Conservation (phyloP, 192 early-diverging fungal species). For the Entomortierella parvispora region DNA sequence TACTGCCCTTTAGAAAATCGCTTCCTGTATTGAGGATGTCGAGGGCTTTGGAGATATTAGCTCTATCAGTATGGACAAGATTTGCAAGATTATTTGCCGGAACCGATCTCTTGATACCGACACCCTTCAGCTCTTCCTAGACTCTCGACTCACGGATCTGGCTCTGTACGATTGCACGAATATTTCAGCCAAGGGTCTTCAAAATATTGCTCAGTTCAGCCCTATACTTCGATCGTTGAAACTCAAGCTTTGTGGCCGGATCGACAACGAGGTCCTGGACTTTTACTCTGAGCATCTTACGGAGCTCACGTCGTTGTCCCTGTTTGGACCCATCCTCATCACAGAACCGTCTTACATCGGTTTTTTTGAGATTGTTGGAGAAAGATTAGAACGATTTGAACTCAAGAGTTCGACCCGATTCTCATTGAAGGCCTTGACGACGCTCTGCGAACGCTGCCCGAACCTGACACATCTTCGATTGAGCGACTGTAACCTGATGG, state of each 20-base stretch:
- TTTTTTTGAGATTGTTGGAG: slow-evolving; percentile 66
- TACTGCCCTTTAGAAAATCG: slow-evolving; percentile 62
- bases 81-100: slow-evolving; percentile 83
- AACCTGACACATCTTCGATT: slow-evolving; percentile 62
- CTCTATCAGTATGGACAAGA: slow-evolving; percentile 69
- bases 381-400: slow-evolving; percentile 63
- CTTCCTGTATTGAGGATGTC: slow-evolving; percentile 80
- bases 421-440: slow-evolving; percentile 57
- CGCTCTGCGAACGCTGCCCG: slow-evolving; percentile 51
- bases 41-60: slow-evolving; percentile 89
- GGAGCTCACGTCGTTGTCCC: slow-evolving; percentile 62
- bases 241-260: slow-evolving; percentile 79
- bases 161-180: slow-evolving; percentile 84
- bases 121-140: slow-evolving; percentile 78
- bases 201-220: slow-evolving; percentile 70
- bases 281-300: slow-evolving; percentile 52
- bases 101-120: slow-evolving; percentile 71
- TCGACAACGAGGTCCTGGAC: slow-evolving; percentile 61
- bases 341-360: slow-evolving; percentile 64
- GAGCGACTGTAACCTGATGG: slow-evolving; percentile 53
- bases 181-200: slow-evolving; percentile 62
- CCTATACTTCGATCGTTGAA: slow-evolving; percentile 69
- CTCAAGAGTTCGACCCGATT: slow-evolving; percentile 70
- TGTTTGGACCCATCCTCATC: slow-evolving; percentile 80
- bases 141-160: slow-evolving; percentile 63